Percentiles rank a stretch among this genome's conserved stretches.
Conservation (phyloP, 1,284 basidiomycete genomes). For the Pascua sp. region DNA sequence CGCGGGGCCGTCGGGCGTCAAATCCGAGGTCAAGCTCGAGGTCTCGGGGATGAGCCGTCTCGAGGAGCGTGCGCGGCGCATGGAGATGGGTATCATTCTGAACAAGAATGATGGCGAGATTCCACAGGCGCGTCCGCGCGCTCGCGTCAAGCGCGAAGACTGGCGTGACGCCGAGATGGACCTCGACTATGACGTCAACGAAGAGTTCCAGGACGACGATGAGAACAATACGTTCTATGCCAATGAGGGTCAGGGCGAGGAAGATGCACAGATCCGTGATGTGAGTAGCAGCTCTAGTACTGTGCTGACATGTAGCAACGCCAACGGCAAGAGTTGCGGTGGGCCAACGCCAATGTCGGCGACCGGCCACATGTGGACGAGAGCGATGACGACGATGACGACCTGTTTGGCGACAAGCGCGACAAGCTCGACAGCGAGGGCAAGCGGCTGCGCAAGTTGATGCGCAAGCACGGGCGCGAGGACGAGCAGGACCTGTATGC, state of each 20-base stretch:
- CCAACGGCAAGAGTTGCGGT: constrained; percentile 38
- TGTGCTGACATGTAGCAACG: constrained; percentile 25
- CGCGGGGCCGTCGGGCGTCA: constrained; percentile 17
- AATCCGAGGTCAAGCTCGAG: constrained; percentile 13
- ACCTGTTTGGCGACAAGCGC: constrained; percentile 35
- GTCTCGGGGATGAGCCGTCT: not conserved
- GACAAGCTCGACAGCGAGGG: constrained; percentile 35
- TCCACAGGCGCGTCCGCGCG: not conserved
- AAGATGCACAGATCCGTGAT: constrained; percentile 39
- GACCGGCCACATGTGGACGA: constrained; percentile 40
- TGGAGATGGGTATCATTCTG: constrained; percentile 28
- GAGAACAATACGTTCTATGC: constrained; percentile 45
- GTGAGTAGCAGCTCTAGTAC: constrained; percentile 16
- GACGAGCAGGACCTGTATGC: constrained; percentile 17
- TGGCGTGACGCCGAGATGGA: constrained; percentile 36
- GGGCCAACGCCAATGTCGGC: constrained; percentile 43
- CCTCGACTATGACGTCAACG: constrained; percentile 43
- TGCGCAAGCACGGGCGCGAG: constrained; percentile 29
- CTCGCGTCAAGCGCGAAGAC: constrained; percentile 11
- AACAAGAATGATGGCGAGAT: constrained; percentile 16
- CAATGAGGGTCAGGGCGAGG: constrained; percentile 40
- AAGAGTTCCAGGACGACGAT: constrained; percentile 48
- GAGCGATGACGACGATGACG: constrained; percentile 31
- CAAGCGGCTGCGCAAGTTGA: constrained; percentile 32
- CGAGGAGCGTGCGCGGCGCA: constrained; percentile 25